Percentiles rank a stretch among this genome's conserved stretches.
Evolutionary conservation across 2,329 filamentous ascomycete species (phyloP).

Genomic region (Hymenoscyphus repandus): DNA sequence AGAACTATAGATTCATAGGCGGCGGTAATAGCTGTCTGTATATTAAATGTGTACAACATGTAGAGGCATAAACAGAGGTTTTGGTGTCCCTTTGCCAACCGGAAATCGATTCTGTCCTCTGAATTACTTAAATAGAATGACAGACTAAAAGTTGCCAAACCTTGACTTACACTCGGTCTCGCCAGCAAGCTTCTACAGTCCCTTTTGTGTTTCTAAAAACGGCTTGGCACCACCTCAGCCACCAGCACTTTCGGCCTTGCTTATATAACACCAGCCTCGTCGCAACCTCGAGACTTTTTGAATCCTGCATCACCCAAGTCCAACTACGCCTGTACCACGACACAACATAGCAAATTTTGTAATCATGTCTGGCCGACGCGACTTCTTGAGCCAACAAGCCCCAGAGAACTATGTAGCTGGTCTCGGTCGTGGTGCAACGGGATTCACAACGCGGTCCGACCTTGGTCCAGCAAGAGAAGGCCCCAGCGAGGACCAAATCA

Average conservation of each 20-base stretch:
- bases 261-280: background rate
- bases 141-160: too few species aligned
- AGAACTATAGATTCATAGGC: background rate
- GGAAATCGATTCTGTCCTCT: background rate
- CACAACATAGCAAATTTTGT: background rate
- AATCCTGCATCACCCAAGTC: background rate
- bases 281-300: background rate
- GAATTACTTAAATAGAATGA: background rate
- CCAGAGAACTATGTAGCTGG: conserved; percentile 91
- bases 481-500: conserved; percentile 96
- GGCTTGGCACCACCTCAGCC: background rate
- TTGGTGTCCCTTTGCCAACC: background rate
- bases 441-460: conserved; percentile 96
- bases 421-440: conserved; percentile 94
- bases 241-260: background rate
- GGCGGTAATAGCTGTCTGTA: background rate
- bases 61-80: background rate
- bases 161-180: background rate
- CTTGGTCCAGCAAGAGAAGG: conserved; percentile 91
- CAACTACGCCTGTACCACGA: background rate
- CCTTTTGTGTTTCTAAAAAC: background rate
- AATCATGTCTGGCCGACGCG: conserved; percentile 50
- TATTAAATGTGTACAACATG: conserved; percentile 5
- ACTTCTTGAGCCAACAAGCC: conserved; percentile 83
- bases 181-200: background rate